Conservation (phyloP, 140 eudicot species). For the Flaveria floridana region DNA sequence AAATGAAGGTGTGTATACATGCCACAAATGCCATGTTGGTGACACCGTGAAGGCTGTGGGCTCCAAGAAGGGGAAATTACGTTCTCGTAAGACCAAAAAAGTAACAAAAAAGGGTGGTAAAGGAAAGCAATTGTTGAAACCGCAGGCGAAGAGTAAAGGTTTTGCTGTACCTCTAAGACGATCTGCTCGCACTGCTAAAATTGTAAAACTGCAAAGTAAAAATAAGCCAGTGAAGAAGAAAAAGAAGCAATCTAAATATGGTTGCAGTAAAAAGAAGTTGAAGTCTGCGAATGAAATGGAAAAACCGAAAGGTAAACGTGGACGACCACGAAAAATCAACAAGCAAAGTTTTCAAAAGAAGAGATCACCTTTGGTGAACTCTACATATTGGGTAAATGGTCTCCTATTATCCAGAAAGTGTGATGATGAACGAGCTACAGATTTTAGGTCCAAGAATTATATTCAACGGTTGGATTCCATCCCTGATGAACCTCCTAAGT, state of each 20-base stretch:
- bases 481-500: constrained; percentile 54
- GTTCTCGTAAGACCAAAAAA: constrained; percentile 40
- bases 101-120: constrained; percentile 31
- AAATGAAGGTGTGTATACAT: constrained; percentile 59
- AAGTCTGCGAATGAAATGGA: constrained; percentile 20
- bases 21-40: constrained; percentile 66
- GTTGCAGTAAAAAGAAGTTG: constrained; percentile 33
- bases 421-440: constrained; percentile 55
- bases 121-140: constrained; percentile 34
- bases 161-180: constrained; percentile 68
- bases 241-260: constrained; percentile 27
- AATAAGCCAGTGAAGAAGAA: constrained; percentile 32
- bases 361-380: constrained; percentile 41
- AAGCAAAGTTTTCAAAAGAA: constrained; percentile 45
- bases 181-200: constrained; percentile 65
- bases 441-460: constrained; percentile 48
- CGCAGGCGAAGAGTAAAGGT: constrained; percentile 35
- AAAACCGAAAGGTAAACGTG: constrained; percentile 37
- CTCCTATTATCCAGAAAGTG: constrained; percentile 59
- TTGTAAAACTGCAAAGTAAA: constrained; percentile 36
- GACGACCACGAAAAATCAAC: constrained; percentile 35
- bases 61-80: constrained; percentile 38
- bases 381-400: constrained; percentile 76
- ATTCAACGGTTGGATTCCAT: constrained; percentile 34
- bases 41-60: constrained; percentile 28